Evolutionary conservation across 352 stramenopile genomes (phyloP).

Genomic region (Globisporangium emineosum): DNA sequence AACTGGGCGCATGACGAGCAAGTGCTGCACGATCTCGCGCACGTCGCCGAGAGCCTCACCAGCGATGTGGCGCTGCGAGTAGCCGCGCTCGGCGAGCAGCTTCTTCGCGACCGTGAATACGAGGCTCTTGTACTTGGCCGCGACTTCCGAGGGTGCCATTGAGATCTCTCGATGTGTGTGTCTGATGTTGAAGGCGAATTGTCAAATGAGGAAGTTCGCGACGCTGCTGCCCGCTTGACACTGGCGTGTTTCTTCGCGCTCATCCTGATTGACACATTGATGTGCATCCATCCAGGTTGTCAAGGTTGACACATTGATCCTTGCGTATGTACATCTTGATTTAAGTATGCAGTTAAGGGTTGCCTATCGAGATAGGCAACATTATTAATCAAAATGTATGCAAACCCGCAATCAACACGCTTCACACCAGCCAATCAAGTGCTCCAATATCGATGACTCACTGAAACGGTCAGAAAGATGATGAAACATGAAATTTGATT

Average conservation of each 20-base stretch:
- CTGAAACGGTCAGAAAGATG: too few relatives aligned
- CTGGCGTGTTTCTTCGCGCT: background rate
- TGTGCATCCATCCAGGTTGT: too few relatives aligned
- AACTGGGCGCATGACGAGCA: constrained; percentile 38
- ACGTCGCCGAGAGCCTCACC: constrained; percentile 37
- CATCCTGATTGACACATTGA: background rate
- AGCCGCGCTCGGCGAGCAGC: constrained; percentile 34
- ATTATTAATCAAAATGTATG: too few relatives aligned
- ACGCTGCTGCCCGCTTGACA: too few relatives aligned
- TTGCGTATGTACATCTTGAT: too few relatives aligned
- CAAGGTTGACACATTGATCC: too few relatives aligned
- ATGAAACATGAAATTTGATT: too few relatives aligned
- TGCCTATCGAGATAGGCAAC: too few relatives aligned
- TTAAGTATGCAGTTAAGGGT: too few relatives aligned
- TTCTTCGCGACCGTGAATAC: constrained; percentile 26
- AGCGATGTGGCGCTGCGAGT: constrained; percentile 36
- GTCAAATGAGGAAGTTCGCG: constrained; percentile 6
- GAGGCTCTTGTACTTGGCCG: constrained; percentile 28
- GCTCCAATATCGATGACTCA: too few relatives aligned
- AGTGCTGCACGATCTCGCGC: constrained; percentile 48
- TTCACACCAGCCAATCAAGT: too few relatives aligned
- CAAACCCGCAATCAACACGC: too few relatives aligned
- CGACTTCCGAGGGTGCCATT: constrained; percentile 12
- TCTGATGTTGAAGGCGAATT: background rate
- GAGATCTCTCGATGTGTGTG: background rate